Evolutionary conservation across 768 basidiomycete species (phyloP).

Genomic region (Tylopilus felleus): DNA sequence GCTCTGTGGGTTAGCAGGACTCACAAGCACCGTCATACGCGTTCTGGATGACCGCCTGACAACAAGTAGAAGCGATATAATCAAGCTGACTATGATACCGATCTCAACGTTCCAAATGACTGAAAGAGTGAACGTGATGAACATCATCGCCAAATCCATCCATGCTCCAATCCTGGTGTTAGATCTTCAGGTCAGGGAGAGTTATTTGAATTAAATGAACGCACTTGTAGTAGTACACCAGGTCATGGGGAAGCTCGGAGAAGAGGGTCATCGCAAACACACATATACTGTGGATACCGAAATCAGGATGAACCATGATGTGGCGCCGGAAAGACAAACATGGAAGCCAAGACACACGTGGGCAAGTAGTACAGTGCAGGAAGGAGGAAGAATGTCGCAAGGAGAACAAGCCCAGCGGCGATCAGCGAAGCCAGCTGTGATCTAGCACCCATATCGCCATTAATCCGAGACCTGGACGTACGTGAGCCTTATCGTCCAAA

Average conservation of each 20-base stretch:
- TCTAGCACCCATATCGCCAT: constrained; percentile 82
- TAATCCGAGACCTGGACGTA: constrained; percentile 65
- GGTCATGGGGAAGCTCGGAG: constrained; percentile 82
- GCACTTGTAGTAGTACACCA: constrained; percentile 80
- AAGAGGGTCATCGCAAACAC: constrained; percentile 84
- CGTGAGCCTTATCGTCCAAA: neutral
- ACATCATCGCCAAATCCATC: constrained; percentile 85
- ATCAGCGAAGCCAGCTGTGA: constrained; percentile 88
- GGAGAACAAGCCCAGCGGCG: constrained; percentile 67
- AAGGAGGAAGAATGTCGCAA: constrained; percentile 87
- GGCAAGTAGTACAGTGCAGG: constrained; percentile 85
- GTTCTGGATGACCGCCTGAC: constrained; percentile 87
- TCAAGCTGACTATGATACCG: constrained; percentile 84
- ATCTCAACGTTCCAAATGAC: constrained; percentile 91
- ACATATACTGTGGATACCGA: constrained; percentile 53
- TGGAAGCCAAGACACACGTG: constrained; percentile 83
- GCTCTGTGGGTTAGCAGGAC: neutral
- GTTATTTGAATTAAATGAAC: constrained; percentile 16
- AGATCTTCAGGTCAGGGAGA: neutral
- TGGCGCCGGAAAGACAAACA: constrained; percentile 48
- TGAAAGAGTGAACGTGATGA: constrained; percentile 82
- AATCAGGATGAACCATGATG: constrained; percentile 5
- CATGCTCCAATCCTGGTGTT: constrained; percentile 74
- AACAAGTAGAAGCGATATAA: constrained; percentile 84
- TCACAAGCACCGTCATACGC: constrained; percentile 85